These are phyloP conservation scores for Dipodascopsis uninucleata DNA, from an alignment of 805 yeast species.

Conservation along the genomic window DNA sequence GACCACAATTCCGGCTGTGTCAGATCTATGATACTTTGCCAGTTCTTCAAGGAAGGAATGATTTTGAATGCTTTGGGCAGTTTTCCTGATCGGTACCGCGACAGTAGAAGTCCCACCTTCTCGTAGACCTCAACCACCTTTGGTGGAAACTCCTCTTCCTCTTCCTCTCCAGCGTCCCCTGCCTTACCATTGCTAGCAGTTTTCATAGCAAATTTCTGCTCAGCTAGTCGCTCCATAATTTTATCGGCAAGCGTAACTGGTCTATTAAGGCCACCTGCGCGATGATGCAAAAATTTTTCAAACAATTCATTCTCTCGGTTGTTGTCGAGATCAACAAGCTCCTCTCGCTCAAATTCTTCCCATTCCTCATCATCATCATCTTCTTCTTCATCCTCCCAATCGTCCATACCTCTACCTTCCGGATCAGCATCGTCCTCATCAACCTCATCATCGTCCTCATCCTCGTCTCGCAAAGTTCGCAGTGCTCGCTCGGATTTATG, in stretches of 20 bases:
- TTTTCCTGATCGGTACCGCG: constrained; percentile 92
- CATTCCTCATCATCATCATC: constrained; percentile 47
- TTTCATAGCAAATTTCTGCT: constrained; percentile 48
- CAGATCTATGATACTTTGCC: constrained; percentile 93
- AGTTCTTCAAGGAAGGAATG: constrained; percentile 83
- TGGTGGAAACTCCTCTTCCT: constrained; percentile 61
- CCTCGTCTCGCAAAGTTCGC: constrained; percentile 36
- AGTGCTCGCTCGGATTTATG: constrained; percentile 38
- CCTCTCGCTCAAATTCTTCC: constrained; percentile 55
- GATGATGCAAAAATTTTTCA: constrained; percentile 59
- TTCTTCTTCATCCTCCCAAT: constrained; percentile 47
- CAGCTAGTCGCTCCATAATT: constrained; percentile 83
- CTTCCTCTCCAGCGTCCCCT: constrained; percentile 19
- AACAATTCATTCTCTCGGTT: constrained; percentile 82
- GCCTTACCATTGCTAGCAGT: constrained; percentile 32
- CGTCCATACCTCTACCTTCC: constrained; percentile 40
- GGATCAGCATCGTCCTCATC: constrained; percentile 43
- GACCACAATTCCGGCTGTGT: constrained; percentile 94
- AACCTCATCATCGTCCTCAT: constrained; percentile 53
- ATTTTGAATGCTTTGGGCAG: constrained; percentile 95
- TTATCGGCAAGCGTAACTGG: constrained; percentile 69
- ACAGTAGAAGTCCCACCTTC: constrained; percentile 80
- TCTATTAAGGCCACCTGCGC: constrained; percentile 27
- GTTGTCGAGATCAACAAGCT: constrained; percentile 37
- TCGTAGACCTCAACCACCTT: constrained; percentile 93